These are phyloP conservation scores for Podila clonocystis DNA, from an alignment of 192 early-diverging fungal species.

Conservation along the genomic window DNA sequence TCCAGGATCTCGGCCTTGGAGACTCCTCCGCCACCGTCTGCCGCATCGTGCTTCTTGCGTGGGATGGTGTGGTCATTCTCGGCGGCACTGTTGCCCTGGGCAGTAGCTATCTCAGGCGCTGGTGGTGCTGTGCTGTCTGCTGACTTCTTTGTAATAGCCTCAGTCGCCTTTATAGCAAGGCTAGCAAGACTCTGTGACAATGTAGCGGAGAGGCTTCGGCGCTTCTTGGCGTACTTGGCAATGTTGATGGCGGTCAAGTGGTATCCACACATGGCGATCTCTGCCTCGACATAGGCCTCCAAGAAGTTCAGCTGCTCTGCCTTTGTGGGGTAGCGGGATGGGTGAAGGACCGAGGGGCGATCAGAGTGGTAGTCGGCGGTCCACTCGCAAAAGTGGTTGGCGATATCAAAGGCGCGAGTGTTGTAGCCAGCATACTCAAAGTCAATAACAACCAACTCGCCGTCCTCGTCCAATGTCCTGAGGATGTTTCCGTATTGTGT, in stretches of 20 bases:
- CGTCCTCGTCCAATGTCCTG: conserved; percentile 58
- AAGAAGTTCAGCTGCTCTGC: conserved; percentile 69
- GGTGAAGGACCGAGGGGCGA: conserved; percentile 53
- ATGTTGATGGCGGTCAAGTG: conserved; percentile 41
- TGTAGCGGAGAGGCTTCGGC: neutral
- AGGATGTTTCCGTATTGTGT: conserved; percentile 91
- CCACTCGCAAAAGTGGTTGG: conserved; percentile 91
- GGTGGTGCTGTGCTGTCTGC: conserved; percentile 7
- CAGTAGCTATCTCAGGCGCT: neutral
- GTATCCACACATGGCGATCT: conserved; percentile 55
- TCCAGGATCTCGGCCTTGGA: conserved; percentile 51
- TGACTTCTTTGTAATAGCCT: neutral
- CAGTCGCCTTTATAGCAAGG: no score
- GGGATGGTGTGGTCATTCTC: neutral
- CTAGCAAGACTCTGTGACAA: neutral
- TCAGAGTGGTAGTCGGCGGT: conserved; percentile 79
- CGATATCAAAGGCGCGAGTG: conserved; percentile 81
- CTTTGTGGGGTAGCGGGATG: conserved; percentile 62
- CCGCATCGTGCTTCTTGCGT: conserved; percentile 11
- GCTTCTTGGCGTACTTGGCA: conserved; percentile 31
- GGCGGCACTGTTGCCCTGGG: conserved; percentile 24
- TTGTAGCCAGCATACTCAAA: conserved; percentile 89
- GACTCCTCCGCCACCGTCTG: conserved; percentile 31
- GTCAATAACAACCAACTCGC: conserved; percentile 79
- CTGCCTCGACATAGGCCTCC: conserved; percentile 68